Conservation (phyloP, 2,329 filamentous ascomycete species). For the Fusarium siculi region DNA sequence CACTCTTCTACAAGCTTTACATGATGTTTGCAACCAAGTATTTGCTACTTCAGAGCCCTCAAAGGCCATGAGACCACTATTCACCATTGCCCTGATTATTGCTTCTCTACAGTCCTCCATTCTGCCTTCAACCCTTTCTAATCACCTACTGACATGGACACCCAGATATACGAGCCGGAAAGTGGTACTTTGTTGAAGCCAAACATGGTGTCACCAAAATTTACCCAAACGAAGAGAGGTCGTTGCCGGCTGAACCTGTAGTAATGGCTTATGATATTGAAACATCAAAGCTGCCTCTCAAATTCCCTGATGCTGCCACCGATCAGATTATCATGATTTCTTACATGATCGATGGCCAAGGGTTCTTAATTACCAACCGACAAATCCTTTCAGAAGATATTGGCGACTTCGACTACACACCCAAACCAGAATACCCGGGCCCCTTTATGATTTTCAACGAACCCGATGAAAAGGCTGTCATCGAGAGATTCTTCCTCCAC, state of each 20-base stretch:
- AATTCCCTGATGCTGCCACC: conserved; percentile 93
- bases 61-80: conserved; percentile 92
- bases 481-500: conserved; percentile 94
- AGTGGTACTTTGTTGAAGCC: conserved; percentile 95
- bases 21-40: conserved; percentile 98
- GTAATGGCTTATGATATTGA: conserved; percentile 99
- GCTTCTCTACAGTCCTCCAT: not conserved
- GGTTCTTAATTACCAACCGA: conserved; percentile 96
- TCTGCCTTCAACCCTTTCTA: not conserved
- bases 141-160: conserved; percentile 16
- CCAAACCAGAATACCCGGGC: conserved; percentile 93
- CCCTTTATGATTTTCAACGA: conserved; percentile 99
- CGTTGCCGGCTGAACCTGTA: conserved; percentile 94
- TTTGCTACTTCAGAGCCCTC: conserved; percentile 99
- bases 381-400: conserved; percentile 99
- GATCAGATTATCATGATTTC: conserved; percentile 99
- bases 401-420: conserved; percentile 97
- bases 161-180: conserved; percentile 90
- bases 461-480: conserved; percentile 84
- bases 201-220: conserved; percentile 91
- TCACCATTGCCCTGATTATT: conserved; percentile 86
- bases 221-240: conserved; percentile 84
- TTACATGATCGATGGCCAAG: conserved; percentile 99
- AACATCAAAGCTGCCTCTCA: conserved; percentile 93
- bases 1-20: not conserved